Base-by-base conservation (phyloP, 352 stramenopile genomes). In the Globisporangium mamillatum region DNA sequence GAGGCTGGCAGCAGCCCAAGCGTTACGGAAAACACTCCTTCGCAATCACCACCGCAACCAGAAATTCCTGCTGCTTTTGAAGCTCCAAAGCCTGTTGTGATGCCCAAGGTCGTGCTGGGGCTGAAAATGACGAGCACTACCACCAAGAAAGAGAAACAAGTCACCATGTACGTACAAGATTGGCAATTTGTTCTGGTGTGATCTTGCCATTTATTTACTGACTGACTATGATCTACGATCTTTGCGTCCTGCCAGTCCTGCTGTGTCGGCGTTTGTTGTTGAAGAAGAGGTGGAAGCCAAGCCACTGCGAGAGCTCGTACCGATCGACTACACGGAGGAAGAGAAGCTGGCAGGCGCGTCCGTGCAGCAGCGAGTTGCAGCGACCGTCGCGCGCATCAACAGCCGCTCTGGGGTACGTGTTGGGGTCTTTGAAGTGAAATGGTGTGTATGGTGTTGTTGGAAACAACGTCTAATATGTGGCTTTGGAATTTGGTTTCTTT, bases 251-350 rank as follows among this genome's bases (percentile, higher is more conserved):
- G 36, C 34, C 60, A 70, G 64, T 36, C 22, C 67, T 50, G 55
- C 34, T 69, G 52, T 67, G 10, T 60, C 71, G 7, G 74, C 67
- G 54, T 88, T 88, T 46, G 69, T 62, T 0, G 53, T 80, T 2
- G 75, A 88, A 58, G 79, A 88, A 16, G 69, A 75, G 25, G 70
- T 73, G 4, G 74, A 77, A 38, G 60, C 38, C 20, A 88, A 88
- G 57, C 79, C 79, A 1, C 46, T 75, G 44, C 79, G 79, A 0
- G 74, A 73, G n/a, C 71, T 85, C 58, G 68, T 88, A 1, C 76
- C 71, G 20, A 74, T 88, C 46, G 79, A 88, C 61, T 88, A 85
- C 63, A 79, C 76, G 14, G 79, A 84, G 24, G 79, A 84, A 46
- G 79, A 85, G 52, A 69, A 71, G 18, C 64, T 71, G 20, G 78